A percentile compares a stretch with the other conserved stretches of the same genome.
Conservation (phyloP, 176 grass and related monocot species). For the Raddia guianensis region DNA sequence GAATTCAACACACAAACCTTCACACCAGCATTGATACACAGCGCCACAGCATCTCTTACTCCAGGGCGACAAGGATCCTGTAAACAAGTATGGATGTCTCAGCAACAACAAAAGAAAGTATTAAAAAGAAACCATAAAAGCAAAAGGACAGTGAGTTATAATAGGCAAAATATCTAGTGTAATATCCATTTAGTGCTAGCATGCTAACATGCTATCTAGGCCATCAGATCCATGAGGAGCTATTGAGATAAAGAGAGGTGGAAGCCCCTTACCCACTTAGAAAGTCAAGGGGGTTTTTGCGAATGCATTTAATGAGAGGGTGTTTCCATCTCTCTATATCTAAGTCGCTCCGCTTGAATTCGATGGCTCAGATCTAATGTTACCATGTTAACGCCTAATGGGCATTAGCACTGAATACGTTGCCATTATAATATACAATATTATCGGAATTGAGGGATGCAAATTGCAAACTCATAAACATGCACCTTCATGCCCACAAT, state of each 20-base stretch:
- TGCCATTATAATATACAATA: slow-evolving; percentile 19
- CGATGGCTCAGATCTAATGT: too few relatives aligned
- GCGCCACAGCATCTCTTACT: slow-evolving; percentile 74
- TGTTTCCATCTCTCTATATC: too few relatives aligned
- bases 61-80: slow-evolving; percentile 96
- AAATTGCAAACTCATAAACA: slow-evolving; percentile 18
- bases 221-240: too few relatives aligned
- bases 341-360: too few relatives aligned
- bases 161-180: neutral
- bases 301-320: too few relatives aligned
- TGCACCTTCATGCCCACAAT: slow-evolving; percentile 93
- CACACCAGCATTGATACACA: slow-evolving; percentile 77
- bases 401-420: too few relatives aligned
- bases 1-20: slow-evolving; percentile 55
- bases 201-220: too few relatives aligned
- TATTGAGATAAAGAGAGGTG: too few relatives aligned
- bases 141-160: neutral
- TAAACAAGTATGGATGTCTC: slow-evolving; percentile 37
- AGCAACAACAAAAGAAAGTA: slow-evolving; percentile 29
- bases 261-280: too few relatives aligned
- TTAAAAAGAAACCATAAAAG: slow-evolving; percentile 17
- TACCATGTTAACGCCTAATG: too few relatives aligned
- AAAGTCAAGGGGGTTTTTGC: too few relatives aligned
- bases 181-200: too few relatives aligned
- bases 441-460: slow-evolving; percentile 32